phyloP scores from a whole-genome alignment of 352 stramenopile genomes.

The Pythium aphanidermatum region DNA sequence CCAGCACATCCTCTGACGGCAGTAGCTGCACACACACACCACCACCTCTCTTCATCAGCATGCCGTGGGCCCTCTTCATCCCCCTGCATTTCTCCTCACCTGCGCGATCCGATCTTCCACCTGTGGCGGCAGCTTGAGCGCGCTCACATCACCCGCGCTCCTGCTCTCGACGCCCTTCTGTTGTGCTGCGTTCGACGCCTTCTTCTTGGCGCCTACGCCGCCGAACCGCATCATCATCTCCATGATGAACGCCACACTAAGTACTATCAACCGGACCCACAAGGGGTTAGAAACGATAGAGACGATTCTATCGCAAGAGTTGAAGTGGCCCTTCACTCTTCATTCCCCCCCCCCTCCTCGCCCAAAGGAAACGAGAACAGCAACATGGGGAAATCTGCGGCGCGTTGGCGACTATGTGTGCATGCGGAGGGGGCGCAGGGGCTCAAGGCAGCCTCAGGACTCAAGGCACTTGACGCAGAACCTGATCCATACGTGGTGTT shows the following conservation, averaged over 20 bases:
- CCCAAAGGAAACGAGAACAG: neutral
- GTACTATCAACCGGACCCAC: conserved; percentile 4
- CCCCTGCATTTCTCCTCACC: too few species aligned
- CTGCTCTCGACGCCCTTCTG: neutral
- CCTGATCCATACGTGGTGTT: conserved; percentile 44
- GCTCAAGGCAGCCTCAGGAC: conserved; percentile 20
- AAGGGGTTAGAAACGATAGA: conserved; percentile 13
- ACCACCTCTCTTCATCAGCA: too few species aligned
- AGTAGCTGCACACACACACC: conserved; percentile 49
- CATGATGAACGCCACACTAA: conserved; percentile 8
- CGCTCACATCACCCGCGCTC: conserved; percentile 15
- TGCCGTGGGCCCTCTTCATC: too few species aligned
- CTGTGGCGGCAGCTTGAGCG: conserved; percentile 40
- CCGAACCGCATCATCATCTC: conserved; percentile 21
- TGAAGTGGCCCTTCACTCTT: conserved; percentile 7
- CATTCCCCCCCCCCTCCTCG: too few species aligned
- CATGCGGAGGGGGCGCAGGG: conserved; percentile 31
- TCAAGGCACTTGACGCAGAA: conserved; percentile 30
- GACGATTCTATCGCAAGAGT: neutral
- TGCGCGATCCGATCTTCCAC: conserved; percentile 50
- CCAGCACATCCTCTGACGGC: conserved; percentile 82
- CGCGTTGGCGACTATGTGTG: conserved; percentile 26
- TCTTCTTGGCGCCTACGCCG: conserved; percentile 18
- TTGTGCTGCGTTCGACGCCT: conserved; percentile 1
- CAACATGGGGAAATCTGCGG: conserved; percentile 11